Evolutionary conservation across 495 filamentous ascomycete species (phyloP).

Genomic region (Hypoxylon fuscum): DNA sequence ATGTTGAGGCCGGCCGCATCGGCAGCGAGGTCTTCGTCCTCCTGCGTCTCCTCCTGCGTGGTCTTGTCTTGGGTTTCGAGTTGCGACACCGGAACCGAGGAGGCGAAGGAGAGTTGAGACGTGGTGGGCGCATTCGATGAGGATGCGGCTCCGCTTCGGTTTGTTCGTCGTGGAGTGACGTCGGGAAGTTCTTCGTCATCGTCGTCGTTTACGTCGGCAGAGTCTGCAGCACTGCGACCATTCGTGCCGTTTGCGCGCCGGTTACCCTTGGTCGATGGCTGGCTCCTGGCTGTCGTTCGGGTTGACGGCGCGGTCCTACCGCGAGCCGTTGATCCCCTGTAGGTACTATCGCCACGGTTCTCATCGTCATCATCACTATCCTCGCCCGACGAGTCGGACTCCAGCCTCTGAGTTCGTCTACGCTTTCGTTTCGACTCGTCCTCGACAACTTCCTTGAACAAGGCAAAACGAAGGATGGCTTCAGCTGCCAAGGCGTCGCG

Average conservation of each 20-base stretch:
- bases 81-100: conserved; percentile 56
- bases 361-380: conserved; percentile 52
- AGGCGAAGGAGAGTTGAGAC: conserved; percentile 57
- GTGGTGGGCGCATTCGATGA: conserved; percentile 41
- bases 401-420: conserved; percentile 59
- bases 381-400: conserved; percentile 47
- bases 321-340: conserved; percentile 38
- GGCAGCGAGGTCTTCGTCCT: conserved; percentile 48
- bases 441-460: conserved; percentile 97
- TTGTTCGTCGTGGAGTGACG: conserved; percentile 51
- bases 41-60: conserved; percentile 43
- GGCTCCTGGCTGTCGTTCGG: conserved; percentile 31
- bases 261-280: conserved; percentile 41
- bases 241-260: conserved; percentile 37
- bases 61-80: conserved; percentile 46
- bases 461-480: conserved; percentile 88
- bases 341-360: conserved; percentile 41
- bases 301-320: conserved; percentile 40
- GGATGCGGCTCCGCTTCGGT: conserved; percentile 38
- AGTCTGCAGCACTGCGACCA: conserved; percentile 27
- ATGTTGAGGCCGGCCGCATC: conserved; percentile 50
- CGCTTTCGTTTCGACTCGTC: conserved; percentile 83
- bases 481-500: conserved; percentile 90
- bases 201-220: conserved; percentile 37
- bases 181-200: conserved; percentile 52